Conservation (phyloP, 2,329 filamentous ascomycete species). For the Verticillium nonalfalfae region DNA sequence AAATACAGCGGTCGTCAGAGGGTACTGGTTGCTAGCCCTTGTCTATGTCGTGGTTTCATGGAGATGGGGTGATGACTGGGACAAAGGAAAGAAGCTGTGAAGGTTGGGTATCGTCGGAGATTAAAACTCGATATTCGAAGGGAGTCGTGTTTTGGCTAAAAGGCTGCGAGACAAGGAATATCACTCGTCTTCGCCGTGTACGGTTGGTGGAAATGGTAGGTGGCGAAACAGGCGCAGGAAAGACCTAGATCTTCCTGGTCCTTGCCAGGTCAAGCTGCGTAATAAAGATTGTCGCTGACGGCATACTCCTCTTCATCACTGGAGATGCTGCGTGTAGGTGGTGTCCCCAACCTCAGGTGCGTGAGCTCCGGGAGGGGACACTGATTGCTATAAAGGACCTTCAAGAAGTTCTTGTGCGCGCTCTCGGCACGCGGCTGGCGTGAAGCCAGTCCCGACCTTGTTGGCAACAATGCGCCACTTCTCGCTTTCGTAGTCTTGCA, state of each 20-base stretch:
- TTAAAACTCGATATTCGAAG: background rate
- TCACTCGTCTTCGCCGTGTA: background rate
- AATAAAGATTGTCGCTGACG: constrained; percentile 9
- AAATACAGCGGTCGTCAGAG: background rate
- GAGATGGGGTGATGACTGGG: background rate
- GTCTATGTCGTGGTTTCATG: background rate
- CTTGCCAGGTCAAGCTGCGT: constrained; percentile 7
- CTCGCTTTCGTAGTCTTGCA: constrained; percentile 83
- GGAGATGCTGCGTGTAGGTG: constrained; percentile 35
- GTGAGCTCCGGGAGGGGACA: constrained; percentile 42
- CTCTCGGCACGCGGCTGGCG: constrained; percentile 79
- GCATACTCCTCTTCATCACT: constrained; percentile 17
- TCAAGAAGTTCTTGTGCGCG: constrained; percentile 59
- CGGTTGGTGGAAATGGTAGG: background rate
- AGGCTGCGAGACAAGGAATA: background rate
- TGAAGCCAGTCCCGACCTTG: constrained; percentile 87
- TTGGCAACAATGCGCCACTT: constrained; percentile 89
- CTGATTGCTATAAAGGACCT: constrained; percentile 47
- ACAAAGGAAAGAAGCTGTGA: background rate
- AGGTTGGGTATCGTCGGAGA: background rate
- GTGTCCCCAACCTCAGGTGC: constrained; percentile 40
- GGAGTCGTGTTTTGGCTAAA: background rate
- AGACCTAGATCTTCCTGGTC: background rate
- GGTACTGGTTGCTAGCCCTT: background rate
- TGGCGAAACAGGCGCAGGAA: background rate